Conservation (phyloP, 192 early-diverging fungal species). For the Coemansia sp. region DNA sequence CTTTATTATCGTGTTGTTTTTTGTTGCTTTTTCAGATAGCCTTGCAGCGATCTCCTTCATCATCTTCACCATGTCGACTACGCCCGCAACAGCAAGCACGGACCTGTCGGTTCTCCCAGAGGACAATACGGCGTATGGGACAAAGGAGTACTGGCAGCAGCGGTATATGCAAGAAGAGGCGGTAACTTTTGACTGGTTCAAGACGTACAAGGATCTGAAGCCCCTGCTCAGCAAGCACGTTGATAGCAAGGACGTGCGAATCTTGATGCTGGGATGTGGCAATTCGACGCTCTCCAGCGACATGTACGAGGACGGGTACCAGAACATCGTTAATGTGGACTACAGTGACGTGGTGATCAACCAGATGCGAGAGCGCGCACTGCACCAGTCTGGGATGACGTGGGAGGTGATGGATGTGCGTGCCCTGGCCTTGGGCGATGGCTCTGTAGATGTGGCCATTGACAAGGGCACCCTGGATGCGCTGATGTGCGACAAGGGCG, state of each 20-base stretch:
- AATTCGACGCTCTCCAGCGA: slow-evolving; percentile 76
- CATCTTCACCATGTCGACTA: not conserved
- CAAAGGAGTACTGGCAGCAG: slow-evolving; percentile 76
- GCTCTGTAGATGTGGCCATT: slow-evolving; percentile 70
- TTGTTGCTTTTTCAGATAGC: not conserved
- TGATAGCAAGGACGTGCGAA: slow-evolving; percentile 54
- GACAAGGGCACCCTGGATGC: slow-evolving; percentile 95
- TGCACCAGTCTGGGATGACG: slow-evolving; percentile 38
- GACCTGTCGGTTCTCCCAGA: slow-evolving; percentile 56
- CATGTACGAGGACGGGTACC: slow-evolving; percentile 75
- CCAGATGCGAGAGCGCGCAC: slow-evolving; percentile 60
- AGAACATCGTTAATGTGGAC: slow-evolving; percentile 76
- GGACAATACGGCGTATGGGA: slow-evolving; percentile 70
- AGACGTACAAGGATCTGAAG: slow-evolving; percentile 71
- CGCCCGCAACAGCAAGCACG: slow-evolving; percentile 25
- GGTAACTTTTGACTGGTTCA: slow-evolving; percentile 85
- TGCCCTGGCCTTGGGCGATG: slow-evolving; percentile 60
- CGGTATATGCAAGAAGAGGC: slow-evolving; percentile 55
- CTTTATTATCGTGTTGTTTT: not conserved
- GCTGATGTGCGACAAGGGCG: slow-evolving; percentile 79
- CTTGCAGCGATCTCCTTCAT: too few species aligned
- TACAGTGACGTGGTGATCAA: slow-evolving; percentile 76
- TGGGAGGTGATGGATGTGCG: slow-evolving; percentile 77
- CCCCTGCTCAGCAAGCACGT: slow-evolving; percentile 59
- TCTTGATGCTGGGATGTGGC: slow-evolving; percentile 88